Base-by-base conservation (phyloP, 2,329 filamentous ascomycete species). In the Aspergillus candidus region DNA sequence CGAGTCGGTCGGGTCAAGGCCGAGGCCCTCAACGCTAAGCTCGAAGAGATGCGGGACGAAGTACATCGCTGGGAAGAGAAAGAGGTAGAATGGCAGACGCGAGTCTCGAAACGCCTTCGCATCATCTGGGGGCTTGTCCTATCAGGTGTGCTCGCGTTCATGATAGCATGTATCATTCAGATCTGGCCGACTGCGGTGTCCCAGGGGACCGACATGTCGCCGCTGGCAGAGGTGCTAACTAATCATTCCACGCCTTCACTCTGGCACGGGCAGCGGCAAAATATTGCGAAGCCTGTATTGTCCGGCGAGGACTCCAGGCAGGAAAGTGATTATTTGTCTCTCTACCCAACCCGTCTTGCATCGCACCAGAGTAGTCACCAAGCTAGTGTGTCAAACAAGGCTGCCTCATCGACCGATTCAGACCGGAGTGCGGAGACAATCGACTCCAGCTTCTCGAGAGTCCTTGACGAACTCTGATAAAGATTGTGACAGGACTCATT, bases 41-140 rank as follows among this genome's bases (percentile, higher is more conserved):
- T 74, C 11, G 65, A 69, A 27, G 53, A 48, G 2, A 69, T 70
- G 29, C 57, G 65, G 33, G 45, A 51, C 12, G 61, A 64, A 47
- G 69, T 73, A 35, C 61, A 69, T 43, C 56, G 54, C 31, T 72
- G 69, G 67, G 70, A 72, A 44, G 56, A 57, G 38, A 57, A 61
- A 43, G 71, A 74, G 44, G 54, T 53, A 10, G 67, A 72, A 41
- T 71, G 64, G 62, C 67, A 70, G 56, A 60, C 55, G 29, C 60
- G 62, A 15, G 57, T 68, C 6, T 64, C 58, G 34, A 60, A 66
- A 40, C 55, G 68, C 35, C 50, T 71, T 33, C 64, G 66, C 14
- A 61, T 72, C 15, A 57, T 68, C 46, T 70, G 65, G 67, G 55
- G 53, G 0, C 49, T 60, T 17, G 45, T 65, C 14, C 50, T 46